These are phyloP conservation scores for Epichloe coenophiala DNA, from an alignment of 2,329 filamentous ascomycete genomes.

Conservation along the genomic window DNA sequence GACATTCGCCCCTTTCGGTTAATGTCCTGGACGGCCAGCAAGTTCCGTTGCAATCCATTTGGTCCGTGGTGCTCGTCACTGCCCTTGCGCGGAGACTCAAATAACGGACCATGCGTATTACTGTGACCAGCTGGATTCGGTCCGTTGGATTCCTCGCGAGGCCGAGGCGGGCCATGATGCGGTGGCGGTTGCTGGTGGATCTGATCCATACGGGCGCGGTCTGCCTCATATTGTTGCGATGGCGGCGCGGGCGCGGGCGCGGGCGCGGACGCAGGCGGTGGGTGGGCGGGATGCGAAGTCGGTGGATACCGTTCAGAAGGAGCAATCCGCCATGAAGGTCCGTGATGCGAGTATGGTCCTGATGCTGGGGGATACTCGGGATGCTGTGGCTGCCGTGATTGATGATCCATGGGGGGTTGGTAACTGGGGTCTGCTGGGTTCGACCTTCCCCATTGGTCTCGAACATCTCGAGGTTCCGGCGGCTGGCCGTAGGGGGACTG, in stretches of 20 bases:
- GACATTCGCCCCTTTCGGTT: conserved; percentile 75
- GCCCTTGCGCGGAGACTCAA: conserved; percentile 24
- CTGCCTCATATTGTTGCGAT: conserved; percentile 32
- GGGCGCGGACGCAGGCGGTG: conserved; percentile 13
- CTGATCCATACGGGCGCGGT: conserved; percentile 31
- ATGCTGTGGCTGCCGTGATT: conserved; percentile 21
- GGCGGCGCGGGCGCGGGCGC: conserved; percentile 19
- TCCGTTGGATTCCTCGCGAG: conserved; percentile 33
- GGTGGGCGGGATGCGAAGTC: conserved; percentile 21
- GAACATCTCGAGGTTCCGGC: conserved; percentile 22
- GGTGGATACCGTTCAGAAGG: conserved; percentile 22
- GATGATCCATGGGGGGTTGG: conserved; percentile 26
- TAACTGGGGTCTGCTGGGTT: conserved; percentile 16
- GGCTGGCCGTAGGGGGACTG: conserved; percentile 31
- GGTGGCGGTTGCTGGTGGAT: conserved; percentile 23
- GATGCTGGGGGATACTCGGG: conserved; percentile 35
- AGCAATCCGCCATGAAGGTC: conserved; percentile 17
- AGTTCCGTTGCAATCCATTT: conserved; percentile 35
- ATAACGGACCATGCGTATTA: conserved; percentile 26
- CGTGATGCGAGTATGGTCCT: conserved; percentile 22
- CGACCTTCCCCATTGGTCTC: conserved; percentile 19
- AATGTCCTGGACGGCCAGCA: conserved; percentile 68
- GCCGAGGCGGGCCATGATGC: conserved; percentile 25
- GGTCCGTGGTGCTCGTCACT: conserved; percentile 27
- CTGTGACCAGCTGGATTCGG: conserved; percentile 38